These are phyloP conservation scores for Elsinoe arachidis DNA, from an alignment of 2,329 filamentous ascomycete genomes.

Conservation along the genomic window DNA sequence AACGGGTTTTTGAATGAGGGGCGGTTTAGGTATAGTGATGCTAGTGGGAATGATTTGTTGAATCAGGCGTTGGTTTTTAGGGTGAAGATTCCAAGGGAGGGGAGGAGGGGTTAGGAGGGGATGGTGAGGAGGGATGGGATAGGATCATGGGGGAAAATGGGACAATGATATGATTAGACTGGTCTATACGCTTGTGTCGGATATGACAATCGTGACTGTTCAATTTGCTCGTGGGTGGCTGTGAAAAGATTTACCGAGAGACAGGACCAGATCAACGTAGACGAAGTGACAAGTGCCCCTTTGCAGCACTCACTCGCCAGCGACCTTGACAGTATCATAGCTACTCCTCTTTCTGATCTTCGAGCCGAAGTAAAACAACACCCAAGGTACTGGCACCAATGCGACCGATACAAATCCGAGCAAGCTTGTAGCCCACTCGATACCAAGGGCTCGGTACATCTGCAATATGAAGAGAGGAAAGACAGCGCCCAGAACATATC, in stretches of 20 bases:
- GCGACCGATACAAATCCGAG: constrained; percentile 31
- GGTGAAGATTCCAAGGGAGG: constrained; percentile 39
- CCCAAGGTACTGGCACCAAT: constrained; percentile 31
- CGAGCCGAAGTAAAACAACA: constrained; percentile 27
- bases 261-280: no score
- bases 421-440: constrained; percentile 30
- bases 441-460: constrained; percentile 21
- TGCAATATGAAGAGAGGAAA: constrained; percentile 29
- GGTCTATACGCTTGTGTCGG: no score
- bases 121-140: neutral
- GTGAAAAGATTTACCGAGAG: no score
- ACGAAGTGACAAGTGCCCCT: no score
- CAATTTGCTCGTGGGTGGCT: no score
- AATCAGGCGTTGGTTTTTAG: constrained; percentile 58
- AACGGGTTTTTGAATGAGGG: constrained; percentile 55
- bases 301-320: neutral
- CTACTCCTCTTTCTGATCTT: constrained; percentile 20
- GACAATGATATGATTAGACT: neutral
- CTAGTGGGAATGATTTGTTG: constrained; percentile 49
- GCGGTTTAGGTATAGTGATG: constrained; percentile 47
- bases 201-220: no score
- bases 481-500: constrained; percentile 25
- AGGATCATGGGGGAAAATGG: neutral
- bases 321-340: constrained; percentile 17
- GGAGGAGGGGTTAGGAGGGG: neutral